Evolutionary conservation across 2,329 filamentous ascomycete genomes (phyloP).

Genomic region (Penicillium sp.): DNA sequence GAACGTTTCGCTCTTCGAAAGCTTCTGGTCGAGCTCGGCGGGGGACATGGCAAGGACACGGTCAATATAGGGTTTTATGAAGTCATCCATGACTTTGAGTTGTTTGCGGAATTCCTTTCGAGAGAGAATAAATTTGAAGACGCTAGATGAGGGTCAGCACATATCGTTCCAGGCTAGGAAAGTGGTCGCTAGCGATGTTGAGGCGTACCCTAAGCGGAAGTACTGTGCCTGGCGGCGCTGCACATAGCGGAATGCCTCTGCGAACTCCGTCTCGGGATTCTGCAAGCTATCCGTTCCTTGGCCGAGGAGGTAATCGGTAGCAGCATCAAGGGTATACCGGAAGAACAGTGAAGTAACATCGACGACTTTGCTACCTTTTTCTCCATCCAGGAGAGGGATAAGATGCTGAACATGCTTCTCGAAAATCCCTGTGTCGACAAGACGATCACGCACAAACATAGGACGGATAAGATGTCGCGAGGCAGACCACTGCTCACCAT

Average conservation of each 20-base stretch:
- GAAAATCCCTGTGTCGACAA: slow-evolving; percentile 82
- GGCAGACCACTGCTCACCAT: slow-evolving; percentile 77
- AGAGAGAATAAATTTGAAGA: slow-evolving; percentile 67
- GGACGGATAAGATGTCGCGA: slow-evolving; percentile 85
- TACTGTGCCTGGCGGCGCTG: slow-evolving; percentile 74
- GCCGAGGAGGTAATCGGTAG: slow-evolving; percentile 85
- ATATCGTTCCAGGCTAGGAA: not conserved
- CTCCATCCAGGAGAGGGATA: slow-evolving; percentile 67
- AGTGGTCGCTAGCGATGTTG: not conserved
- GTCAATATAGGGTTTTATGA: slow-evolving; percentile 79
- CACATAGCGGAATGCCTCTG: slow-evolving; percentile 79
- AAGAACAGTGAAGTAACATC: slow-evolving; percentile 81
- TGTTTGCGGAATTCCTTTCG: slow-evolving; percentile 66
- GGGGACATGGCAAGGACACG: slow-evolving; percentile 70
- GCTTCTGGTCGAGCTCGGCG: slow-evolving; percentile 73
- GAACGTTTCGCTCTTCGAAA: slow-evolving; percentile 78
- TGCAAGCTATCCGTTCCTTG: slow-evolving; percentile 67
- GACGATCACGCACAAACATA: slow-evolving; percentile 83
- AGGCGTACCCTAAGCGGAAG: slow-evolving; percentile 62
- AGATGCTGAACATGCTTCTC: slow-evolving; percentile 78
- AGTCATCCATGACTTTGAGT: slow-evolving; percentile 72
- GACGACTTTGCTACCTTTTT: slow-evolving; percentile 54
- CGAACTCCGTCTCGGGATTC: slow-evolving; percentile 72
- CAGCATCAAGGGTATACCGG: slow-evolving; percentile 79
- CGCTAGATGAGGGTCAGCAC: slow-evolving; percentile 43